These are phyloP conservation scores for Balakata baccata DNA, from an alignment of 345 rosid genomes.

Conservation along the genomic window DNA sequence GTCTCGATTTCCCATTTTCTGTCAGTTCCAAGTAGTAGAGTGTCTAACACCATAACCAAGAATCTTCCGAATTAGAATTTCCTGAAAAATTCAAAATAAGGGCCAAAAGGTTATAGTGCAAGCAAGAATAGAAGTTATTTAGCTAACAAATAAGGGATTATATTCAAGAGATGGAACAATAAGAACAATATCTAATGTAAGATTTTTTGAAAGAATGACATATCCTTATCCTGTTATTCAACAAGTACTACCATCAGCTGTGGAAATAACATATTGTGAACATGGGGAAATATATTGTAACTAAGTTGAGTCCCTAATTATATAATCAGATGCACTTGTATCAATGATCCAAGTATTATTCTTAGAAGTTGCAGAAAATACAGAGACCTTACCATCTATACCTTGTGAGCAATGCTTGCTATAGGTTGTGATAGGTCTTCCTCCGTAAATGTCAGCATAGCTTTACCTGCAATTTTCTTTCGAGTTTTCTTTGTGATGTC, in stretches of 20 bases:
- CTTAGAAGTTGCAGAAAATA: background rate
- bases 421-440: background rate
- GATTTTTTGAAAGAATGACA: background rate
- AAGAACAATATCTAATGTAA: background rate
- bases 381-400: background rate
- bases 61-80: constrained; percentile 8
- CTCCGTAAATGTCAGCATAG: background rate
- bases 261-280: background rate
- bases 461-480: background rate
- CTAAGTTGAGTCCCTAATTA: background rate
- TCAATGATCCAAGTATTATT: constrained; percentile 10
- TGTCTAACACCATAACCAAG: constrained; percentile 14
- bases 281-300: background rate
- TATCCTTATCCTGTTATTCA: background rate
- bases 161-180: background rate
- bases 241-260: background rate
- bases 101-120: constrained; percentile 1
- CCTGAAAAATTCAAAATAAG: constrained; percentile 3
- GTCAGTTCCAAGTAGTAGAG: constrained; percentile 5
- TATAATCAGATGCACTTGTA: constrained; percentile 4
- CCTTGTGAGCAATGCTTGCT: background rate
- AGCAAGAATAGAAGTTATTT: constrained; percentile 4
- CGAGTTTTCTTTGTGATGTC: background rate
- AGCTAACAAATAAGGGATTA: background rate
- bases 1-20: background rate